Evolutionary conservation across 1,284 basidiomycete genomes (phyloP), one percentile per base, ranked within the genome.

Genomic region (Rhodotorula sp.): DNA sequence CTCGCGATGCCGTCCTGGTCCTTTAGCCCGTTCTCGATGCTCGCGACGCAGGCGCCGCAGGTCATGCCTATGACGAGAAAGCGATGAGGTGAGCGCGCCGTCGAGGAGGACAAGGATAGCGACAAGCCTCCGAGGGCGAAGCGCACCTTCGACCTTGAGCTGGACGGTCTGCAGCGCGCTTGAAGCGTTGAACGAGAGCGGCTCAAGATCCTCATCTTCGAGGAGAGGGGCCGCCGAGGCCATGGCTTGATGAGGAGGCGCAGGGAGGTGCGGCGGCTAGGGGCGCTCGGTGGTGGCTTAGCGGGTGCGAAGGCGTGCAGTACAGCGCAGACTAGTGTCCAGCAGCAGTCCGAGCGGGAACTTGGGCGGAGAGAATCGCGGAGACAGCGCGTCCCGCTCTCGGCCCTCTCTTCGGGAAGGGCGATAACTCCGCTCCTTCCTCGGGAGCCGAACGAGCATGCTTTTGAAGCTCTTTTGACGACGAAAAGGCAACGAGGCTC

Each of bases 11-110:
- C 97, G 32, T 88, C 83, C 81, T 96, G 91, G 21, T 85, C 84
- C 72, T 89, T 85, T n/a, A 99, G 86, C 84, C 92, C 91, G 34
- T 88, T 87, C 81, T 99, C 97, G 76, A 99, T 98, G n/a, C 92
- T 89, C 1, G 83, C 83, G 9, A 84, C 83, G 69, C 83, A 84
- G 12, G 83, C 83, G 9, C 83, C 83, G 70, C 83, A 84, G 75
- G 83, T 76, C 63, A 66, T 77, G 27, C 57, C 70, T 76, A 57
- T 21, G 46, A 25, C 46, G 53, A 1, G n/a, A 32, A n/a, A 9
- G 2, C 34, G 61, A 29, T 63, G 56, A 56, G 53, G 36, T 61
- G 58, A 72, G 50, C 53, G 46, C 8, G 17, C 34, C 22, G 3
- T 41, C 44, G 21, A 15, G 37, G 27, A 15, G 56, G 27, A 41